Base-by-base conservation (phyloP, 352 stramenopile species). In the Phytophthora rubi region DNA sequence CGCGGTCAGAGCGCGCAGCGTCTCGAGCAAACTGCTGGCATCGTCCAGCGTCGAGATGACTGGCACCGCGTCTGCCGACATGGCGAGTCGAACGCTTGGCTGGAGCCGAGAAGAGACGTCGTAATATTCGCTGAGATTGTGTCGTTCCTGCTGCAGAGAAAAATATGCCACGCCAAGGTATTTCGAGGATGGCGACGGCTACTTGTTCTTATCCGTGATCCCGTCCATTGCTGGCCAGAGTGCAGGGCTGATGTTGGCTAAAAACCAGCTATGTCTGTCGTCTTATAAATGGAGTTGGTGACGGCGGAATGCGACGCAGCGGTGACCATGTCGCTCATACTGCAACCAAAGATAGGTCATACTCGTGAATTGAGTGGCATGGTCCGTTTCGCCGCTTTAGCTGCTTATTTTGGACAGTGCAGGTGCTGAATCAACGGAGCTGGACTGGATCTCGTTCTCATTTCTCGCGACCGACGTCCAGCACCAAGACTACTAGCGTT, bases 1-100 rank as follows among this genome's bases (percentile, higher is more conserved):
- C 1, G 71, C 32, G 6, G 84, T 81, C 7, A 90, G 66, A 18
- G 52, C 23, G 10, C 68, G 75, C 18, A 93, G 65, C 4, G 68
- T 71, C 6, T 81, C 52, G 0, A 93, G 47, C 8, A 76, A 53
- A 5, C 23, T 18, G 45, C 71, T 79, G 18, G 82, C 82, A 57
- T 88, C 82, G 30, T 80, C 70, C 23, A 92, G 71, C 39, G 70
- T 79, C 51, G 74, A 67, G 54, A 92, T 80, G 42, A 39, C 47
- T 42, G 59, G 59, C 30, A 52, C 13, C 10, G 58, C 37, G 32
- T 66, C 58, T 32, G 47, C 49, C 18, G 42, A 39, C 62, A 74
- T 71, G 44, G 8, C 42, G 45, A 13, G 23, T 45, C 10, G 18
- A 62, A 52, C 56, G 52, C 30, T 68, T 48, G 8, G 42, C 42